A percentile compares a stretch with the other conserved stretches of the same genome.
Evolutionary conservation across 2,329 filamentous ascomycete species (phyloP).

Genomic region (Verticillium klebahnii): DNA sequence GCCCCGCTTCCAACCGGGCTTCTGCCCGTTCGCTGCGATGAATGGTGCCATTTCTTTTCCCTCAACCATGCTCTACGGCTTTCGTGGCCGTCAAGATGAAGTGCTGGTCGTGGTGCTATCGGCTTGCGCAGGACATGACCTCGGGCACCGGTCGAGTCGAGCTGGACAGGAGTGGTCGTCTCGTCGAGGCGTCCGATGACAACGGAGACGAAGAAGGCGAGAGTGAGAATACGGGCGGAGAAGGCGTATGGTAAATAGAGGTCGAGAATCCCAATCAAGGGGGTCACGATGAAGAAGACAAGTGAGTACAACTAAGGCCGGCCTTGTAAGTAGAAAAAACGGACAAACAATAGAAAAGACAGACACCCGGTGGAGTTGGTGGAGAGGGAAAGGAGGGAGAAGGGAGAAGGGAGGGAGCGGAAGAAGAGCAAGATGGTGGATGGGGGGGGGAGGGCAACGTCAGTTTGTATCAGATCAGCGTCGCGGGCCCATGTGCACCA

Average conservation of each 20-base stretch:
- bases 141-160: not conserved
- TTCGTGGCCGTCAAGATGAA: not conserved
- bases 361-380: conserved; percentile 3
- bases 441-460: conserved; percentile 9
- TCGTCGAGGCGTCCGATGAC: not conserved
- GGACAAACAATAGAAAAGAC: conserved; percentile 8
- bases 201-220: not conserved
- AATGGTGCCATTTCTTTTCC: conserved; percentile 3
- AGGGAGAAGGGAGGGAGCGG: conserved; percentile 8
- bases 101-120: not conserved
- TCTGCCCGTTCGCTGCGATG: not conserved
- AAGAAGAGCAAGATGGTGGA: conserved; percentile 3
- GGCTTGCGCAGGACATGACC: not conserved
- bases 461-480: conserved; percentile 13
- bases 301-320: conserved; percentile 11
- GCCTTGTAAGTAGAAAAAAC: conserved; percentile 10
- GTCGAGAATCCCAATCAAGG: not conserved
- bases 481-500: not conserved
- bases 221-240: not conserved
- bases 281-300: not conserved
- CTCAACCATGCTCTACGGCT: not conserved
- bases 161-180: not conserved
- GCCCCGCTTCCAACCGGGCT: not conserved
- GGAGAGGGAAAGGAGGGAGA: not conserved
- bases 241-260: conserved; percentile 7